A percentile compares a stretch with the other conserved stretches of the same genome.
Conservation (phyloP, 768 basidiomycete genomes). For the Tulasnella calospora region DNA sequence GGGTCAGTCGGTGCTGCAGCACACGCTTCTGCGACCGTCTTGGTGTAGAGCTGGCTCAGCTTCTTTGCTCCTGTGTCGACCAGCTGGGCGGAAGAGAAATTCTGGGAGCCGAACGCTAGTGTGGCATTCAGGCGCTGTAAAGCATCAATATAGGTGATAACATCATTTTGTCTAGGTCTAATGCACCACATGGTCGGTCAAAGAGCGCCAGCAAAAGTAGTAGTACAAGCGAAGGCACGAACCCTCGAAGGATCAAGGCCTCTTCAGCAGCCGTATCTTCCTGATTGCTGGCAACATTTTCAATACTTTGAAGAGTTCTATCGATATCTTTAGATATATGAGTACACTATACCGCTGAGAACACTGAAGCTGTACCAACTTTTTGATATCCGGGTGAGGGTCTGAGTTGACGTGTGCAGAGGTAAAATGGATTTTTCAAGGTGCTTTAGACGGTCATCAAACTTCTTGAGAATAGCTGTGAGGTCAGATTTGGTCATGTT, state of each 20-base stretch:
- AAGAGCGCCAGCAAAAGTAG: not conserved
- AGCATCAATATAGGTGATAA: slow-evolving; percentile 62
- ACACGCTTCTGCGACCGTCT: slow-evolving; percentile 73
- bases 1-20: slow-evolving; percentile 54
- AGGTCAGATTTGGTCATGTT: slow-evolving; percentile 33
- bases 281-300: slow-evolving; percentile 68
- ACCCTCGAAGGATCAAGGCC: slow-evolving; percentile 74
- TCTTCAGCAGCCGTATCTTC: slow-evolving; percentile 75
- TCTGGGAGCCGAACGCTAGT: slow-evolving; percentile 64
- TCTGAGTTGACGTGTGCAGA: slow-evolving; percentile 71
- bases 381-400: slow-evolving; percentile 61
- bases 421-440: slow-evolving; percentile 83
- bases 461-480: slow-evolving; percentile 75
- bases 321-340: slow-evolving; percentile 59
- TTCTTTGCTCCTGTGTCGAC: slow-evolving; percentile 82
- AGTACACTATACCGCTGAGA: not conserved
- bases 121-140: slow-evolving; percentile 72
- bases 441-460: slow-evolving; percentile 74
- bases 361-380: slow-evolving; percentile 46
- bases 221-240: slow-evolving; percentile 30
- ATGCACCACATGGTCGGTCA: not conserved
- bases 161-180: slow-evolving; percentile 67
- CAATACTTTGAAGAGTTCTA: slow-evolving; percentile 68
- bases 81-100: slow-evolving; percentile 47
- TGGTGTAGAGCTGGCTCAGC: slow-evolving; percentile 75